Evolutionary conservation across 352 stramenopile genomes (phyloP), one percentile per base, ranked within the genome.

Genomic region (Hyaloperonospora brassicae): DNA sequence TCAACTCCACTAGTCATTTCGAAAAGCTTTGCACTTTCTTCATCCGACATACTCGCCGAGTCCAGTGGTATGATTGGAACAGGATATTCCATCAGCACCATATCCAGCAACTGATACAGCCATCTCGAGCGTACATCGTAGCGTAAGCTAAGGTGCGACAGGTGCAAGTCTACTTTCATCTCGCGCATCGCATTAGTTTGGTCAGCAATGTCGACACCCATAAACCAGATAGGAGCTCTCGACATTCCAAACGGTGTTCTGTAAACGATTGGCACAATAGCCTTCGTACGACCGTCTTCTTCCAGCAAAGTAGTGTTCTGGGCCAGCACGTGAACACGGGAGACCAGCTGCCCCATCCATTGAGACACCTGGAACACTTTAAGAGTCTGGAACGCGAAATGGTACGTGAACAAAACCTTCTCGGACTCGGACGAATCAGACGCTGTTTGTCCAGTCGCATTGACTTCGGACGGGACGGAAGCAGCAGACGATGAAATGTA

Each of bases 131-230:
- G 65, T 38, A 89, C 80, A 25, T 93, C 79, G 55, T 92, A 91
- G 21, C 84, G 78, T 52, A 88, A 66, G 55, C 79, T 93, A 22
- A 89, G 59, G 50, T 94, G 81, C 34, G 84, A 94, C 27, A 91
- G 66, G 34, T 94, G 80, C n/a, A 94, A 57, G 31, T 91, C 82
- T 1, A 91, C 75, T 56, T 88, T 91, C 70, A 91, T 93, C 43
- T 94, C 84, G 0, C 84, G 71, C 84, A 94, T 94, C 41, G 89
- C 82, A 60, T 91, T 84, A 8, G 84, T 90, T 49, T 90, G 76
- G 40, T 92, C 80, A 42, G 73, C 48, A 21, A 91, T 87, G 27
- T 93, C 82, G 25, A 90, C 71, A 2, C 79, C 79, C 25, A 90
- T 74, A 52, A 94, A 91, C 34, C 93, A 58, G 4, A 93, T 70